These are phyloP conservation scores for Nasturtium officinale DNA, from an alignment of 345 rosid genomes.

Conservation along the genomic window DNA sequence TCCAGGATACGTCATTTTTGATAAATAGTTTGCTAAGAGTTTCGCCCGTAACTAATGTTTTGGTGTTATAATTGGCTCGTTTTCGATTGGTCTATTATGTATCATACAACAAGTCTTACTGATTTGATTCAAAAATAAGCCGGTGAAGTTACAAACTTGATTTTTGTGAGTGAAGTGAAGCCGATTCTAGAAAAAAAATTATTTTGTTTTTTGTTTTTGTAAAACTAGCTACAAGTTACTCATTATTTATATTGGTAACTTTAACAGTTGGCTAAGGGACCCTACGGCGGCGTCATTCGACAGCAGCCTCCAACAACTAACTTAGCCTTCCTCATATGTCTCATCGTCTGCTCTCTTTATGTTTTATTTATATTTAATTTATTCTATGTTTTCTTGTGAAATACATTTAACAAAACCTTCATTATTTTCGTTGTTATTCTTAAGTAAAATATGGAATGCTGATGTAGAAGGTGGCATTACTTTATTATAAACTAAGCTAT, in stretches of 20 bases:
- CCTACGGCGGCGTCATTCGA: conserved; percentile 44
- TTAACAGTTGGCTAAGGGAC: conserved; percentile 21
- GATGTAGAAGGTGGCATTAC: conserved; percentile 13
- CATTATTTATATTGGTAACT: background rate
- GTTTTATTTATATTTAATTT: background rate
- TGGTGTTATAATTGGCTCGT: background rate
- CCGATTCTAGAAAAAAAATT: conserved; percentile 12
- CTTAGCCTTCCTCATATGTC: conserved; percentile 39
- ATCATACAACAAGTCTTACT: background rate
- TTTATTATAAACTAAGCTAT: conserved; percentile 5
- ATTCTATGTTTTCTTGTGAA: conserved; percentile 11
- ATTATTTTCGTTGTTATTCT: conserved; percentile 9
- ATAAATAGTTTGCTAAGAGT: background rate
- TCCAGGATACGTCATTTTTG: background rate
- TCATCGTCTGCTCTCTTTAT: conserved; percentile 26
- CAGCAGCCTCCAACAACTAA: conserved; percentile 47
- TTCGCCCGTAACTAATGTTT: background rate
- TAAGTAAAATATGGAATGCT: background rate
- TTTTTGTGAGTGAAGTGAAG: background rate
- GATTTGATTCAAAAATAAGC: background rate
- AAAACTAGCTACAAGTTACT: conserved; percentile 3
- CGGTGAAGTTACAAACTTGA: background rate
- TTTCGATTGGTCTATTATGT: background rate
- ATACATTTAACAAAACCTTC: conserved; percentile 1
- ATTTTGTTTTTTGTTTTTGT: background rate